These are phyloP conservation scores for Pleurotus platypus DNA, from an alignment of 768 basidiomycete species.

Conservation along the genomic window DNA sequence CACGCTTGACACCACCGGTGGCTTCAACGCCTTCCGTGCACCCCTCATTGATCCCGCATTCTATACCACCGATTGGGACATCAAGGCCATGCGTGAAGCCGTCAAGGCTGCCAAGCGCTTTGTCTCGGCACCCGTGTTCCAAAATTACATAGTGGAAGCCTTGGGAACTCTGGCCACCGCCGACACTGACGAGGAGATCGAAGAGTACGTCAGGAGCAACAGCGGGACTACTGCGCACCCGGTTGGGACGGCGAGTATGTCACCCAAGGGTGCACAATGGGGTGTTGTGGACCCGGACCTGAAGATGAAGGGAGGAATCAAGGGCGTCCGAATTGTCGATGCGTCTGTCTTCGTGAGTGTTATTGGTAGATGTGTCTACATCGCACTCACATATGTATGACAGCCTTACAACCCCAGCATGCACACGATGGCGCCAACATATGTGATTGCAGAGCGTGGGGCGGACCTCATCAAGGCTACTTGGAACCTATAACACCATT, in stretches of 20 bases:
- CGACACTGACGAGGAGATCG: slow-evolving; percentile 21
- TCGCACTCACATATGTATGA: not conserved
- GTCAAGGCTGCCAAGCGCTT: slow-evolving; percentile 21
- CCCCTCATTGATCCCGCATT: slow-evolving; percentile 24
- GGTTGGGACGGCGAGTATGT: slow-evolving; percentile 26
- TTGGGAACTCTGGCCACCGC: slow-evolving; percentile 17
- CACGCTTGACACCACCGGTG: slow-evolving; percentile 20
- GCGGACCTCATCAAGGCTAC: not conserved
- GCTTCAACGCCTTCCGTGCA: slow-evolving; percentile 20
- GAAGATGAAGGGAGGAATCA: slow-evolving; percentile 22
- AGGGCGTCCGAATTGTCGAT: slow-evolving; percentile 33
- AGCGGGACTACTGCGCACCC: slow-evolving; percentile 21
- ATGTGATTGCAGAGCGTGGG: not conserved
- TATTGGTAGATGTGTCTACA: not conserved
- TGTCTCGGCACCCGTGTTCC: slow-evolving; percentile 22
- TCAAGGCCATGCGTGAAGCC: slow-evolving; percentile 22
- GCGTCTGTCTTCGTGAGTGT: slow-evolving; percentile 31
- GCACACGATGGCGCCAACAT: not conserved
- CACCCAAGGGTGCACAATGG: slow-evolving; percentile 17
- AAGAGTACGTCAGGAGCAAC: slow-evolving; percentile 17
- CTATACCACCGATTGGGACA: slow-evolving; percentile 17
- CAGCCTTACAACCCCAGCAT: not conserved
- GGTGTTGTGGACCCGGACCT: slow-evolving; percentile 34
- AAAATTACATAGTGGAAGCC: slow-evolving; percentile 19
- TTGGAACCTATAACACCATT: not conserved